Evolutionary conservation across 495 filamentous ascomycete genomes (phyloP).

Genomic region (Trichoderma virens): DNA sequence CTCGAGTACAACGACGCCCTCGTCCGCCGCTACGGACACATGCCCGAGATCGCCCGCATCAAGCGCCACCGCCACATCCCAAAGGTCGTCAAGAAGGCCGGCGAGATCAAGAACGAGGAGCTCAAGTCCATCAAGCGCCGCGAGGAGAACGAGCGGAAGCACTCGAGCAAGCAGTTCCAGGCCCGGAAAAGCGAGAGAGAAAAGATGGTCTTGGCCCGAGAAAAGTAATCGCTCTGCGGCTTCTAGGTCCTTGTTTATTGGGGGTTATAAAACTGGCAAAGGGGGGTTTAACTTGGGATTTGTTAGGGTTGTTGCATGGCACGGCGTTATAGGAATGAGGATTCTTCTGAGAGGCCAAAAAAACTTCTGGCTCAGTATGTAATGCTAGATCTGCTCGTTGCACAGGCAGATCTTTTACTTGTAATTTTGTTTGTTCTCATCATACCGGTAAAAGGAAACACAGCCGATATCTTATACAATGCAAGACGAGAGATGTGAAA

Average conservation of each 20-base stretch:
- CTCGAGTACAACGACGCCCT: constrained; percentile 90
- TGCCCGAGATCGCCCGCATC: constrained; percentile 93
- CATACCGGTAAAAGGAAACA: no score
- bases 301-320: constrained; percentile 6
- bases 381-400: neutral
- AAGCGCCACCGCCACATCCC: constrained; percentile 85
- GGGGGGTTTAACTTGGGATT: neutral
- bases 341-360: neutral
- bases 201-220: constrained; percentile 77
- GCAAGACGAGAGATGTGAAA: no score
- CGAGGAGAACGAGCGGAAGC: constrained; percentile 90
- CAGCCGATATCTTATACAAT: no score
- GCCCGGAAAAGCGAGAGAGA: constrained; percentile 78
- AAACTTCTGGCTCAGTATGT: neutral
- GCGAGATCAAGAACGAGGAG: constrained; percentile 92
- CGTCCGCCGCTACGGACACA: constrained; percentile 77
- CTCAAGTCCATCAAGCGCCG: constrained; percentile 76
- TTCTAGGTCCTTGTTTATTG: no score
- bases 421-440: no score
- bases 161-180: constrained; percentile 69
- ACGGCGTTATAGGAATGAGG: neutral
- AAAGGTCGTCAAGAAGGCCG: constrained; percentile 93
- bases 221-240: constrained; percentile 43
- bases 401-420: no score
- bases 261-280: neutral